These are phyloP conservation scores for Mycena galopus DNA, from an alignment of 768 basidiomycete genomes.

Conservation along the genomic window DNA sequence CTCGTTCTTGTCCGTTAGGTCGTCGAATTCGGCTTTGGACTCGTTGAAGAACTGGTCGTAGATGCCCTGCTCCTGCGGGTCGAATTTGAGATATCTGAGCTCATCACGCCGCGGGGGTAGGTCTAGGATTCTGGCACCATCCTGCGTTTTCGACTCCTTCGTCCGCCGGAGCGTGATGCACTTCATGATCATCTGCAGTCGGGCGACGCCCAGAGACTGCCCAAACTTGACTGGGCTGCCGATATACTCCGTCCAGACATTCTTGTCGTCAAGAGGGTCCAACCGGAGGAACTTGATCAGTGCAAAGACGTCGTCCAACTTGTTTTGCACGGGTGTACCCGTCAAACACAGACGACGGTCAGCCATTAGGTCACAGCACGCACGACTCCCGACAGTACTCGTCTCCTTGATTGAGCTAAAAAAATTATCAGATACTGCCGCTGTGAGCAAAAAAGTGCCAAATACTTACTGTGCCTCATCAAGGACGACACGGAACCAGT, in stretches of 20 bases:
- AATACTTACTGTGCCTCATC: conserved; percentile 94
- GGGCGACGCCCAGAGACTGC: conserved; percentile 88
- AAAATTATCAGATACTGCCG: conserved; percentile 16
- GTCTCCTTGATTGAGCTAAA: conserved; percentile 96
- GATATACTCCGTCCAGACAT: conserved; percentile 92
- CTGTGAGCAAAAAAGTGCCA: neutral
- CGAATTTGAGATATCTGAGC: conserved; percentile 87
- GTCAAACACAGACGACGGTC: conserved; percentile 94
- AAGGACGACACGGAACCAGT: conserved; percentile 96
- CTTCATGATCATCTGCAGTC: conserved; percentile 97
- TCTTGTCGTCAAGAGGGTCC: conserved; percentile 93
- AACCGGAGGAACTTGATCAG: conserved; percentile 96
- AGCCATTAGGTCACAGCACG: conserved; percentile 94
- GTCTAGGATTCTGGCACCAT: conserved; percentile 88
- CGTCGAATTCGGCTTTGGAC: conserved; percentile 92
- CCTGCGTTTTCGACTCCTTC: conserved; percentile 86
- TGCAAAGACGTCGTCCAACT: conserved; percentile 97
- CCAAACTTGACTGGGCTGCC: conserved; percentile 94
- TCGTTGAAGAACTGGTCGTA: conserved; percentile 92
- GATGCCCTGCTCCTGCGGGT: conserved; percentile 82
- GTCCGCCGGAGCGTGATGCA: conserved; percentile 96
- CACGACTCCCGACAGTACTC: conserved; percentile 92
- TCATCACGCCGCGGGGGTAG: conserved; percentile 94
- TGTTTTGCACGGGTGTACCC: conserved; percentile 99
- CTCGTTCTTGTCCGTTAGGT: conserved; percentile 88